Evolutionary conservation across 2,329 filamentous ascomycete genomes (phyloP).

Genomic region (Botrytis aclada): DNA sequence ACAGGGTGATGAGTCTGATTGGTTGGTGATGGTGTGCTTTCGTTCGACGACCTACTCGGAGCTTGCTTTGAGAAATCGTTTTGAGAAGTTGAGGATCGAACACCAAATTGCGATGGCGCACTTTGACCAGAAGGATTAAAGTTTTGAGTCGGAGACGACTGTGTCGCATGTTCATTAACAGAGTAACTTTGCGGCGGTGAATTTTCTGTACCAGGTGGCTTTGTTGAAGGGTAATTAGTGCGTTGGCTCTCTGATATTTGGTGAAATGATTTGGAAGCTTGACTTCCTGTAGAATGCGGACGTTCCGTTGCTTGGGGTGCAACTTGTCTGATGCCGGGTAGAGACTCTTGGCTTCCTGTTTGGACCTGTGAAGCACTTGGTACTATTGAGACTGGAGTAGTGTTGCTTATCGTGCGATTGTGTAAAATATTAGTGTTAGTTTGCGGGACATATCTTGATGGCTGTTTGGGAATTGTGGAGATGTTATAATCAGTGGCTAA

Average conservation of each 20-base stretch:
- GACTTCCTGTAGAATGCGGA: not conserved
- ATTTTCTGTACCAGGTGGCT: not conserved
- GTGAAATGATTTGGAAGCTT: not conserved
- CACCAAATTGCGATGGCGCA: not conserved
- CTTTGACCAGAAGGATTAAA: not conserved
- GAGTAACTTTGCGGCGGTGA: not conserved
- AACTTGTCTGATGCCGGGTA: not conserved
- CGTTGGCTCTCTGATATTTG: not conserved
- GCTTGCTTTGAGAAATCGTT: not conserved
- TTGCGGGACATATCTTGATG: not conserved
- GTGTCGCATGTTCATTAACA: not conserved
- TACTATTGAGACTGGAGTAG: not conserved
- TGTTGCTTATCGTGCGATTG: not conserved
- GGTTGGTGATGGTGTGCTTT: not conserved
- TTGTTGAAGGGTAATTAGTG: not conserved
- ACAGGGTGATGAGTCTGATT: not conserved
- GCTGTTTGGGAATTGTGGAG: not conserved
- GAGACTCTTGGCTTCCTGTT: not conserved
- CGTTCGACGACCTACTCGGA: not conserved
- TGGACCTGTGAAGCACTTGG: not conserved
- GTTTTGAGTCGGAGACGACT: not conserved
- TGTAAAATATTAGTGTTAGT: not conserved
- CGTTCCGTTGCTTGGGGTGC: not conserved
- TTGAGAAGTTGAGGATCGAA: not conserved
- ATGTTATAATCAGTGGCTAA: slow-evolving; percentile 5